These are phyloP conservation scores for Pseudofabraea citricarpa DNA, from an alignment of 2,329 filamentous ascomycete genomes.

Conservation along the genomic window DNA sequence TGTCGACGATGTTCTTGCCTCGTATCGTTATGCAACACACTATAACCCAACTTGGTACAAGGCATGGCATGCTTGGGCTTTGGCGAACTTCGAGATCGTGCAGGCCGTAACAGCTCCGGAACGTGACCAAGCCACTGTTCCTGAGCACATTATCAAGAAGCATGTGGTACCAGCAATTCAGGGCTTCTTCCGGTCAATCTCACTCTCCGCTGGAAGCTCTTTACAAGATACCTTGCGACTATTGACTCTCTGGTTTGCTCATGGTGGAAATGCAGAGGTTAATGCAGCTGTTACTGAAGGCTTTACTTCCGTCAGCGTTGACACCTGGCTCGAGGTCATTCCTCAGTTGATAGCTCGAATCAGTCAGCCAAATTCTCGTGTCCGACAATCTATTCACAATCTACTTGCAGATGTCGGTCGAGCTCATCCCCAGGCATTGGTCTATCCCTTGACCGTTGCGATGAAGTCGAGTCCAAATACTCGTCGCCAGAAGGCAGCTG, in stretches of 20 bases:
- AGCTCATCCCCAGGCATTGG: constrained; percentile 89
- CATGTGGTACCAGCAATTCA: constrained; percentile 92
- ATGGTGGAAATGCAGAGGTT: constrained; percentile 84
- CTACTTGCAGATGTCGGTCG: constrained; percentile 89
- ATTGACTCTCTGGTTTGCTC: constrained; percentile 92
- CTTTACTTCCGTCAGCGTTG: constrained; percentile 85
- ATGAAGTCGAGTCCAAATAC: constrained; percentile 89
- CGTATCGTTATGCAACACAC: constrained; percentile 86
- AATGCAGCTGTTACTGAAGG: constrained; percentile 85
- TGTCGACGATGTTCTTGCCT: constrained; percentile 82
- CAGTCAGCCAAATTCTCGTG: constrained; percentile 87
- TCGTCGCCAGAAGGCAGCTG: constrained; percentile 80
- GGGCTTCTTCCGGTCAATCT: constrained; percentile 97
- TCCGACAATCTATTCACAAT: constrained; percentile 87
- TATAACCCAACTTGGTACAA: constrained; percentile 98
- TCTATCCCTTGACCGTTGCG: constrained; percentile 94
- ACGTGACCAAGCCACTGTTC: constrained; percentile 39
- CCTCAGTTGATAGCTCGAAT: constrained; percentile 96
- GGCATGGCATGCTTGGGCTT: constrained; percentile 97
- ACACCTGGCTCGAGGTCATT: constrained; percentile 98
- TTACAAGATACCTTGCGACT: constrained; percentile 91
- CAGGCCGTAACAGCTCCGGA: constrained; percentile 56
- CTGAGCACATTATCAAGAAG: constrained; percentile 64
- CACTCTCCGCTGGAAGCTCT: constrained; percentile 84
- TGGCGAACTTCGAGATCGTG: constrained; percentile 98